Evolutionary conservation across 2,329 filamentous ascomycete species (phyloP).

Genomic region (Lachnellula hyalina): DNA sequence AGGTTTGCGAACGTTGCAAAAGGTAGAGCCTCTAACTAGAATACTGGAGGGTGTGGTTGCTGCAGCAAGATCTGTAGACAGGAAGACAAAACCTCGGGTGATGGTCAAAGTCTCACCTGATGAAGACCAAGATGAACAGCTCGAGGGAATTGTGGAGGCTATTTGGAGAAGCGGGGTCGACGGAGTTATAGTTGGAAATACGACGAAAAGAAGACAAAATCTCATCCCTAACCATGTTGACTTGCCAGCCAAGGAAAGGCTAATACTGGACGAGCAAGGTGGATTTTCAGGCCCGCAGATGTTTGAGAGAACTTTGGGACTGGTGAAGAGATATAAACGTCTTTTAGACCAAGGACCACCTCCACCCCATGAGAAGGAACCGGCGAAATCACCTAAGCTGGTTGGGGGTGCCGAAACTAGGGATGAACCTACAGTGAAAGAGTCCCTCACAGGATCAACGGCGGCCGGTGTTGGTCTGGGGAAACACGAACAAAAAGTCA

Average conservation of each 20-base stretch:
- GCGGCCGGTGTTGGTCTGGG: background rate
- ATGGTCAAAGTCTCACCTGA: constrained; percentile 99
- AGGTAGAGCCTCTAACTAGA: constrained; percentile 72
- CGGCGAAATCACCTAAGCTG: background rate
- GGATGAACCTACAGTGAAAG: constrained; percentile 29
- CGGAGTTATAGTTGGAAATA: constrained; percentile 95
- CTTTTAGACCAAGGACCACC: constrained; percentile 53
- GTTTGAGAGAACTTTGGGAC: constrained; percentile 70
- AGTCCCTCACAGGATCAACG: constrained; percentile 5
- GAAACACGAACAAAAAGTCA: constrained; percentile 56
- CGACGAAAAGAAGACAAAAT: constrained; percentile 75
- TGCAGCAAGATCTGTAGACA: constrained; percentile 63
- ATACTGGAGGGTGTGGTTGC: constrained; percentile 79
- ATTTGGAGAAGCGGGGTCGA: constrained; percentile 82
- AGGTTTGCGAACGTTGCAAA: constrained; percentile 81
- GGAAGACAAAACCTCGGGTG: constrained; percentile 70
- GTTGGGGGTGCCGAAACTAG: constrained; percentile 12
- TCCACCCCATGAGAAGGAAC: constrained; percentile 19
- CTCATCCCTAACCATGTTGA: constrained; percentile 62
- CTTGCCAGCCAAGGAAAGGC: constrained; percentile 61
- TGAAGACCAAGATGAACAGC: constrained; percentile 78
- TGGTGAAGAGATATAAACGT: constrained; percentile 75
- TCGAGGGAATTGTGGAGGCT: constrained; percentile 83
- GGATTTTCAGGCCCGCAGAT: constrained; percentile 89
- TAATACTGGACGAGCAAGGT: constrained; percentile 68